Evolutionary conservation across 2,329 filamentous ascomycete genomes (phyloP).

Genomic region (Pseudocercospora fijiensis): DNA sequence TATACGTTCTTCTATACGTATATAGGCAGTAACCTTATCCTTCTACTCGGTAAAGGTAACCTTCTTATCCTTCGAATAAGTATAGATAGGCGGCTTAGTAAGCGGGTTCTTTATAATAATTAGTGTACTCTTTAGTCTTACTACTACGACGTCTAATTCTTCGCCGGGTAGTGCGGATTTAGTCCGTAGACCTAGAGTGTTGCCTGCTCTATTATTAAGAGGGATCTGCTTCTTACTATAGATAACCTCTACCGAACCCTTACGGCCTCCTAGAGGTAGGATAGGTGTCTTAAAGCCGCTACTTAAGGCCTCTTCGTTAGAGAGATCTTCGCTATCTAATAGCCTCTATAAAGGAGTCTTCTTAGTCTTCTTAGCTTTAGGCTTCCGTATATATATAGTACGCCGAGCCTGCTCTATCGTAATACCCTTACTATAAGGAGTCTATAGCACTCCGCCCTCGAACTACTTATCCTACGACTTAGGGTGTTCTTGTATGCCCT

Average conservation of each 20-base stretch:
- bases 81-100: background rate
- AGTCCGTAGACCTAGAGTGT: background rate
- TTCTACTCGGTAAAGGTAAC: background rate
- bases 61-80: background rate
- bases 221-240: background rate
- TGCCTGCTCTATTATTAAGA: background rate
- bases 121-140: background rate
- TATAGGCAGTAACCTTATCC: background rate
- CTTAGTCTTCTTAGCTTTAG: background rate
- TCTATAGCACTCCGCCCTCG: no score
- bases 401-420: no score
- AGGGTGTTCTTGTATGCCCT: background rate
- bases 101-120: background rate
- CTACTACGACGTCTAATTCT: no score
- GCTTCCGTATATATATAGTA: background rate
- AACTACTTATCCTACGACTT: background rate
- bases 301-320: background rate
- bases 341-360: background rate
- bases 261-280: no score
- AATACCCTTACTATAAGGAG: background rate
- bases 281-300: no score
- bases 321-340: background rate
- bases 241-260: no score
- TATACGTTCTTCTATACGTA: background rate
- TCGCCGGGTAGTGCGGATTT: no score